Conservation (phyloP, 2,329 filamentous ascomycete species). For the Aciculosporium take region DNA sequence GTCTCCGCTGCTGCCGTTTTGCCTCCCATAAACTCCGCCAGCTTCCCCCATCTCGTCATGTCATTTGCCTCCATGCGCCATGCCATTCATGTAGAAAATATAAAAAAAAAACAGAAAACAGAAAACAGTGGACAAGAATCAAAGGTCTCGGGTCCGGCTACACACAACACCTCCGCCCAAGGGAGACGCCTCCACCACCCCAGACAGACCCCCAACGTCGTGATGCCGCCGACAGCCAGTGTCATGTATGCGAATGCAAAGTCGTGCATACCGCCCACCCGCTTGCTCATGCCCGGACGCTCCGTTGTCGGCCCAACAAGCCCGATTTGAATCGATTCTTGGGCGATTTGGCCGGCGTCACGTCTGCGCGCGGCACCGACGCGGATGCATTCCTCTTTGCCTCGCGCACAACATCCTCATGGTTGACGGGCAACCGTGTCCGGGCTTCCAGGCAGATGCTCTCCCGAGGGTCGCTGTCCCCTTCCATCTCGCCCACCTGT, state of each 20-base stretch:
- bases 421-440: slow-evolving; percentile 22
- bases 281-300: slow-evolving; percentile 24
- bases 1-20: no score
- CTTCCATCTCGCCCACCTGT: slow-evolving; percentile 20
- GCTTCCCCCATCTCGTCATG: no score
- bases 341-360: slow-evolving; percentile 13
- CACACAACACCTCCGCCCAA: no score
- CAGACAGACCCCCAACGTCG: no score
- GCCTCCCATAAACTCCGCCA: no score
- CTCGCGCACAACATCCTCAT: slow-evolving; percentile 31
- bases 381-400: slow-evolving; percentile 26
- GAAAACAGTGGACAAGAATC: no score
- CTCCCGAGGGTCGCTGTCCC: slow-evolving; percentile 11
- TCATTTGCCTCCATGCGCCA: no score
- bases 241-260: neutral
- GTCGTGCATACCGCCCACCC: neutral
- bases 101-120: no score
- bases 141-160: no score
- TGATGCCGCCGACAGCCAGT: no score
- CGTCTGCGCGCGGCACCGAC: slow-evolving; percentile 10
- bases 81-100: no score
- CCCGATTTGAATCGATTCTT: slow-evolving; percentile 22
- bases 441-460: slow-evolving; percentile 12
- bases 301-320: slow-evolving; percentile 25
- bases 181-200: no score